Base-by-base conservation (phyloP, 306 rosid genomes). In the Cucumis cinereus region DNA sequence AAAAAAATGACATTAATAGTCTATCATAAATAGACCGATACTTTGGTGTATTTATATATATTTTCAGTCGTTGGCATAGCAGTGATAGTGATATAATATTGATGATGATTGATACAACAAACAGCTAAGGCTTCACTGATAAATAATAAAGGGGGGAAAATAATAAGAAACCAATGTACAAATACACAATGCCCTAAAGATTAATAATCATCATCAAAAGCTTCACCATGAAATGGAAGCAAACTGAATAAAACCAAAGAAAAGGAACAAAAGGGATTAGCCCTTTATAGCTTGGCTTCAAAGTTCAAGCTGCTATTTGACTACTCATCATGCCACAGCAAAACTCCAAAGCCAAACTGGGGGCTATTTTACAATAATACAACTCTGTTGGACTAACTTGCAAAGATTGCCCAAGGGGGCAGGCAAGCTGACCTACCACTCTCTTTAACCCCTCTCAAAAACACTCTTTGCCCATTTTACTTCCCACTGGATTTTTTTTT, bases 391-490 rank as follows among this genome's bases (percentile, higher is more conserved):
- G 58, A 78, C 82, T 78, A 84, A 77, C 79, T 84, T 84, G 79
- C 47, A 82, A 81, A 69, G 74, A 7, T 77, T 74, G 82, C 78
- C 86, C 84, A 80, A 76, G 90, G 91, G 73, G 88, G 91, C 83
- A 84, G 86, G 79, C 95, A 84, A 75, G 80, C 82, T 89, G 76
- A 82, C 91, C 93, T 81, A 83, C 89, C 91, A 81, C 81, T 58
- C 75, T 70, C 75, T 45, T 26, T 77, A 78, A 47, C 58, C 63
- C 63, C 14, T 80, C 87, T 86, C 79, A 78, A 80, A 80, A 82
- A 84, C 79, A 83, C 77, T 82, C 80, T 77, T 78, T 23, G 23
- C 17, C 50, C 72, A 78, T 49, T 81, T 72, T 79, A 75, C 81
- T 80, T 36, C 77, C 86, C 81, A 86, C 84, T 53, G 80, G 49